phyloP scores from a whole-genome alignment of 768 basidiomycete species.

The Podaxis pistillaris region DNA sequence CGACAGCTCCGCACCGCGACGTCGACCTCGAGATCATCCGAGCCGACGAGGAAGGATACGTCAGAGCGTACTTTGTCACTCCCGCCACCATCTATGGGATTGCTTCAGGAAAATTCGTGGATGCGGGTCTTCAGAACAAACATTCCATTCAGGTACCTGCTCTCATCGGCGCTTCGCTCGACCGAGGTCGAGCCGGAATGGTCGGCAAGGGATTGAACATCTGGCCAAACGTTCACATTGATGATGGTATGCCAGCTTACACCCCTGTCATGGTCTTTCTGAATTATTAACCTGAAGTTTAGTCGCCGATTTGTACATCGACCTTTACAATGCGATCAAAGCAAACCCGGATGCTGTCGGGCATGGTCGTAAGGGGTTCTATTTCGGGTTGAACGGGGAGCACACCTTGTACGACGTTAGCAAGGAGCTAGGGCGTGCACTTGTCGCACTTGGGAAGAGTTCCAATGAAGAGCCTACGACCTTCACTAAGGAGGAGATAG shows the following conservation, averaged over 20 bases:
- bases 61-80: slow-evolving; percentile 49
- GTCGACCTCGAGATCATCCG: slow-evolving; percentile 48
- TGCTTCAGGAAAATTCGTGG: slow-evolving; percentile 43
- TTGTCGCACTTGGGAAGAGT: slow-evolving; percentile 36
- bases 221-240: slow-evolving; percentile 55
- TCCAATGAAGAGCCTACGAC: slow-evolving; percentile 38
- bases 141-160: slow-evolving; percentile 51
- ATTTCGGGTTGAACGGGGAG: slow-evolving; percentile 51
- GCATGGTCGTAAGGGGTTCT: slow-evolving; percentile 45
- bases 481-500: slow-evolving; percentile 46
- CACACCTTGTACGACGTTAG: slow-evolving; percentile 35
- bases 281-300: not conserved
- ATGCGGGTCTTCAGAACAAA: slow-evolving; percentile 46
- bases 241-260: slow-evolving; percentile 38
- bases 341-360: slow-evolving; percentile 27
- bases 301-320: slow-evolving; percentile 43
- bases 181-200: slow-evolving; percentile 45
- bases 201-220: slow-evolving; percentile 52
- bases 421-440: slow-evolving; percentile 35
- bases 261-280: not conserved
- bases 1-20: slow-evolving; percentile 43
- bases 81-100: slow-evolving; percentile 55
- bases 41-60: slow-evolving; percentile 50
- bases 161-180: slow-evolving; percentile 38
- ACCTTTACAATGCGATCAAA: slow-evolving; percentile 37